Evolutionary conservation across 1,284 basidiomycete genomes (phyloP), one percentile per base, ranked within the genome.

Genomic region (Cryptococcus neoformans): DNA sequence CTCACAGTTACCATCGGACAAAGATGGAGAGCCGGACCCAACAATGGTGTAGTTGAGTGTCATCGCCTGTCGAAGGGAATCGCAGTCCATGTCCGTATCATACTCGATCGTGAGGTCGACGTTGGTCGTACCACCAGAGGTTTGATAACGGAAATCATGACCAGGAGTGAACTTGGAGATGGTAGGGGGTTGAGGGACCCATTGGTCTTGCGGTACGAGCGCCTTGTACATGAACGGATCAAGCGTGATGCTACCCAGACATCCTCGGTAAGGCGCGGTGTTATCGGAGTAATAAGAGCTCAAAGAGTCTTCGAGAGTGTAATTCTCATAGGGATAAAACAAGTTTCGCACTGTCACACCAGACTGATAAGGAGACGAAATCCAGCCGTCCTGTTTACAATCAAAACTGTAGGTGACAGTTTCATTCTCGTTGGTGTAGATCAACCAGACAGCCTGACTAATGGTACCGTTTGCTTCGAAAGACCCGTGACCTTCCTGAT

Each of bases 401-500:
- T 85, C 80, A 64, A 81, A 83, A 16, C 79, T 71, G 76, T 85
- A 90, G 0, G 84, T 82, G 55, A 77, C 78, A 1, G 90, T 89
- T 45, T 66, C 56, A 68, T 94, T 94, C 80, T 89, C 85, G 76
- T 93, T 94, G 54, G 87, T 85, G 77, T 85, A 93, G 9, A 94
- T 74, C 64, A 93, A 58, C 89, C 89, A 92, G 49, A 92, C 81
- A 59, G 87, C 83, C 57, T 85, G 84, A 10, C 60, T 37, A 45
- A 71, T 64, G 14, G 82, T 81, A 65, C 83, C 81, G 47, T 79
- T 81, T 14, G 59, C 44, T 34, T 53, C 53, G 54, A 73, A 74
- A 28, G 63, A 85, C 12, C 51, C 55, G 4, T 38, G 45, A n/a
- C 61, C 62, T 3, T 71, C 83, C 72, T 90, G 86, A 34, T 70